Evolutionary conservation across 805 yeast species (phyloP), one percentile per base, ranked within the genome.

Genomic region (Saccharomycopsis synnaedendra): DNA sequence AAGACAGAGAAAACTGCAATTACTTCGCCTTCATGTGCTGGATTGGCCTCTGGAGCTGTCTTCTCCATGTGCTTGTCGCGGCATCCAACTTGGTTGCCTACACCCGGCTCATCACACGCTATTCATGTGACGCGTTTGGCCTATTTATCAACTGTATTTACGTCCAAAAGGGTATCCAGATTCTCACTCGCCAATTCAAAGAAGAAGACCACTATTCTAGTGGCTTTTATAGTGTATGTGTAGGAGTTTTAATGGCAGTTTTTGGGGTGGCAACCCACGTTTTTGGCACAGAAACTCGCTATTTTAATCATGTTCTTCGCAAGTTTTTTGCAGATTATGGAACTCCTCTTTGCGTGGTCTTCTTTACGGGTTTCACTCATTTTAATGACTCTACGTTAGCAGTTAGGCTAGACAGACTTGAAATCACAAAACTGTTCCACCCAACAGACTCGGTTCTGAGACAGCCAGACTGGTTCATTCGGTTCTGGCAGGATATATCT

Each of bases 21-120:
- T 88, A 75, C 60, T 88, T 90, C 64, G 87, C 89, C 11, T 90
- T 90, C 62, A 89, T 93, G 96, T 82, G 90, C 60, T 93, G 97
- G 97, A 69, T 90, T 33, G 85, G 88, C 57, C 69, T 93, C 4
- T 90, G 98, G 98, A 74, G 86, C 3, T 82, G 83, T 85, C 71
- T 80, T 8, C 72, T 85, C 66, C 97, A 93, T 64, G 66, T 85
- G 30, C 50, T 79, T 1, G 68, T 90, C 37, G 89, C 96, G 0
- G 52, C 82, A 3, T 64, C 74, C 45, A 90, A 90, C 61, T 66
- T 76, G 53, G 84, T 85, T 32, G 70, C 77, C 46, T 77, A 75
- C 43, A 68, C 87, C 65, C 75, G 76, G 53, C 80, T 75, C 56
- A 85, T 89, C 31, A 82, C 96, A 2, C 68, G 78, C 45, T 90